Base-by-base conservation (phyloP, 1,284 basidiomycete genomes). In the Somion occarium region DNA sequence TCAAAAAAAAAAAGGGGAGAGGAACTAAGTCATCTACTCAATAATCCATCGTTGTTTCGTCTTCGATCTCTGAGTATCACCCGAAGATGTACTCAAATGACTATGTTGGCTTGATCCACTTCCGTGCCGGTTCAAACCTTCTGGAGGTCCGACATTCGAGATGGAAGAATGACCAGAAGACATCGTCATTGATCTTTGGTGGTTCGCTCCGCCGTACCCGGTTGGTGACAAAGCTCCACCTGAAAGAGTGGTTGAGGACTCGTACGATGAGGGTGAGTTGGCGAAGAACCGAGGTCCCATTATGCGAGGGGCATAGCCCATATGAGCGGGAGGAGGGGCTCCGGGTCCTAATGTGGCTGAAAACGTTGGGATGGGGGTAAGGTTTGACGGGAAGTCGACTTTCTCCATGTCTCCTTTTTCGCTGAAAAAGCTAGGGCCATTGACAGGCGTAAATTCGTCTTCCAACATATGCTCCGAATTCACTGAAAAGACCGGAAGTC, bases 381-480 rank as follows among this genome's bases (percentile, higher is more conserved):
- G 73, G 51, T 66, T 72, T 2, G 78, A 73, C 1, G 83, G 82
- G 67, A 87, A 87, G n/a, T 73, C 71, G 52, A 84, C 72, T 65
- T 88, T 88, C 66, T 88, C 85, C 13, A 34, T 39, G 44, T 66
- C 55, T n/a, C 38, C 46, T 52, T 64, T 61, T 46, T 60, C 64
- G 49, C 62, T 62, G 11, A 71, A 15, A 37, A 20, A 37, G 11
- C 3, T 4, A 62, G 20, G 69, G 64, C 64, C 56, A 49, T 63
- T 60, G 18, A 69, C 62, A 22, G 71, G 67, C 39, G 64, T 59
- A 55, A 77, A 78, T 56, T 79, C 77, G 44, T 78, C 76, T n/a
- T 72, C 78, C 7, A 83, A 59, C 5, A 73, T 68, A 55, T 84
- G 76, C 51, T 83, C 71, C 5, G 73, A 70, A 54, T 79, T 76